A percentile compares a stretch with the other conserved stretches of the same genome.
phyloP scores from a whole-genome alignment of 1,284 basidiomycete genomes.

The Ustilago loliicola region DNA sequence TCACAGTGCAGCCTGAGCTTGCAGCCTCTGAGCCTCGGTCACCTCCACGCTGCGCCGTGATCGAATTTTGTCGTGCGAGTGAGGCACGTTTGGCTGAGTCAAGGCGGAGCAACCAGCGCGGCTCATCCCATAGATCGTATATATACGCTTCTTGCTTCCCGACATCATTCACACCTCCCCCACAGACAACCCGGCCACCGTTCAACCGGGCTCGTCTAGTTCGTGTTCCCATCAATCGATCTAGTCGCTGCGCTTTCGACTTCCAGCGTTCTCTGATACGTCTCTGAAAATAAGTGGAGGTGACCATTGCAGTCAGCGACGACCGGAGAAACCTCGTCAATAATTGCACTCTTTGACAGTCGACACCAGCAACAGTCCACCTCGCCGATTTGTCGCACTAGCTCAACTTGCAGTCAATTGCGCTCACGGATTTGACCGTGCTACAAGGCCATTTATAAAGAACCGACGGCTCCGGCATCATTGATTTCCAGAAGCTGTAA shows the following conservation, averaged over 20 bases:
- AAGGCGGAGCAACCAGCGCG: constrained; percentile 7
- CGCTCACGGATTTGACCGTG: too few species aligned
- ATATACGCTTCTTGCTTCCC: constrained; percentile 30
- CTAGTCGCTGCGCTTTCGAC: neutral
- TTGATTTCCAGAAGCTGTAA: neutral
- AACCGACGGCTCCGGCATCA: neutral
- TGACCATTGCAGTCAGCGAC: neutral
- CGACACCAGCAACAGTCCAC: neutral
- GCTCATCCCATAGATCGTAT: constrained; percentile 42
- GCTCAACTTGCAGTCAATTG: neutral
- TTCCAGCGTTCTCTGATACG: neutral
- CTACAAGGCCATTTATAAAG: too few species aligned
- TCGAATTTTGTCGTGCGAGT: constrained; percentile 22
- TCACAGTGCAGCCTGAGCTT: constrained; percentile 33
- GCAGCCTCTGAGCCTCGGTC: constrained; percentile 9
- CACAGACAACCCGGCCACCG: constrained; percentile 23
- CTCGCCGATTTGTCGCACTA: neutral
- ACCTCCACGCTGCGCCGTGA: too few species aligned
- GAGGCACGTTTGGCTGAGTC: constrained; percentile 20
- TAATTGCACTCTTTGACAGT: neutral
- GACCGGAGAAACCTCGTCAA: neutral
- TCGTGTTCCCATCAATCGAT: constrained; percentile 12
- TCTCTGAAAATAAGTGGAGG: neutral
- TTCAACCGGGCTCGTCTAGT: constrained; percentile 28
- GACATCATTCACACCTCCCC: constrained; percentile 10